phyloP scores from a whole-genome alignment of 2,329 filamentous ascomycete genomes.

The Aspergillus pseudoglaucus region DNA sequence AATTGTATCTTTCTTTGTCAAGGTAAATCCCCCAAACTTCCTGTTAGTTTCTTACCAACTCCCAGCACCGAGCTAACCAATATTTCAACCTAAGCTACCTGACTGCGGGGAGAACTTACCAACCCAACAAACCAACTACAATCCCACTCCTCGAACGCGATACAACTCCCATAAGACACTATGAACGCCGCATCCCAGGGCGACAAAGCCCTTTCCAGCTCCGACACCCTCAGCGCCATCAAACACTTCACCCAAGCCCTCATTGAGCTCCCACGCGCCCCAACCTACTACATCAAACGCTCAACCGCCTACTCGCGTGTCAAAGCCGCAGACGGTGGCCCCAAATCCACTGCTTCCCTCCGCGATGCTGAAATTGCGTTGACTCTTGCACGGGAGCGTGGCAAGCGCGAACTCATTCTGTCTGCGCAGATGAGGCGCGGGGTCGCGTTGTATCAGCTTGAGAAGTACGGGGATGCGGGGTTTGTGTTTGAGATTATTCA shows the following conservation, averaged over 20 bases:
- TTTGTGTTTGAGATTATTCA: conserved; percentile 57
- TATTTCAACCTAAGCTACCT: neutral
- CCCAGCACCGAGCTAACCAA: neutral
- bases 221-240: conserved; percentile 63
- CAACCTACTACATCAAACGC: conserved; percentile 73
- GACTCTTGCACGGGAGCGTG: conserved; percentile 57
- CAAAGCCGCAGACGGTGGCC: conserved; percentile 43
- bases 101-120: neutral
- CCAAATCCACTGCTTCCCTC: conserved; percentile 48
- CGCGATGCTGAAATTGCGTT: conserved; percentile 63
- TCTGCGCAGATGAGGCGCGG: conserved; percentile 77
- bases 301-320: conserved; percentile 69
- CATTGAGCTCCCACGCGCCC: conserved; percentile 55
- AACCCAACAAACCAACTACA: neutral
- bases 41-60: neutral
- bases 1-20: neutral
- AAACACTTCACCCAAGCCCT: conserved; percentile 62
- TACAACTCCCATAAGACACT: neutral
- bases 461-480: conserved; percentile 67
- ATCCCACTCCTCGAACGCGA: neutral
- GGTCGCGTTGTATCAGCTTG: conserved; percentile 64
- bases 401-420: conserved; percentile 66
- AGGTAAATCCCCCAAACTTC: neutral
- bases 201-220: conserved; percentile 53
- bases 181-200: conserved; percentile 54